Evolutionary conservation across 2,329 filamentous ascomycete species (phyloP), one percentile per base, ranked within the genome.

Genomic region (Pseudogymnoascus sp.): DNA sequence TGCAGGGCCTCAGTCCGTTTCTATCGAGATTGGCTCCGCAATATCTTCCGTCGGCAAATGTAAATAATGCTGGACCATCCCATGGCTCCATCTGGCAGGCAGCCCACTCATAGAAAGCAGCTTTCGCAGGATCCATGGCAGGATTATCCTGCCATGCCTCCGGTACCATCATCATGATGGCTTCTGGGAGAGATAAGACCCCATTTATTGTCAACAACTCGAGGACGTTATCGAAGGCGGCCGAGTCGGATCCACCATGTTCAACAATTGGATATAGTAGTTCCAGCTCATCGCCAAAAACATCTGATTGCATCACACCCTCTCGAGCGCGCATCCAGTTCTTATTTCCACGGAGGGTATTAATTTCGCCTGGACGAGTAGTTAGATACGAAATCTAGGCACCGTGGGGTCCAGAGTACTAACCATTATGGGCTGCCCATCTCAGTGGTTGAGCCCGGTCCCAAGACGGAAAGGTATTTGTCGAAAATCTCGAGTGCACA

Each of bases 311-410:
- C 84, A 97, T 90, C 67, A 96, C 87, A 76, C 93, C 93, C 79
- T 97, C 93, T 72, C 93, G 88, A 66, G 93, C 93, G 69, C 92
- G 89, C 93, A 97, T 97, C 93, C 93, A 97, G 79, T 97, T 97
- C 83, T 97, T 97, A 81, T 97, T 97, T 65, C 93, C 93, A 74
- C 93, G 89, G 65, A 97, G 80, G 1, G 93, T 97, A 77, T 97
- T 97, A 74, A 97, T 97, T 79, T 97, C 93, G 82, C 81, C 81
- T 83, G 65, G 30, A 59, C 59, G 59, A 64, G 63, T 55, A 39
- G 67, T 73, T 69, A 72, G 70, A 33, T 67, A 62, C 61, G 60
- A 19, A 63, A 55, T 62, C 70, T 68, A 72, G 66, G 62, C 60
- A 16, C 45, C 11, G 33, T 60, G 61, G 64, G 64, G 67, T 69